These are phyloP conservation scores for Plasmodiophora brassicae DNA, from an alignment of 208 protist species.

Conservation along the genomic window DNA sequence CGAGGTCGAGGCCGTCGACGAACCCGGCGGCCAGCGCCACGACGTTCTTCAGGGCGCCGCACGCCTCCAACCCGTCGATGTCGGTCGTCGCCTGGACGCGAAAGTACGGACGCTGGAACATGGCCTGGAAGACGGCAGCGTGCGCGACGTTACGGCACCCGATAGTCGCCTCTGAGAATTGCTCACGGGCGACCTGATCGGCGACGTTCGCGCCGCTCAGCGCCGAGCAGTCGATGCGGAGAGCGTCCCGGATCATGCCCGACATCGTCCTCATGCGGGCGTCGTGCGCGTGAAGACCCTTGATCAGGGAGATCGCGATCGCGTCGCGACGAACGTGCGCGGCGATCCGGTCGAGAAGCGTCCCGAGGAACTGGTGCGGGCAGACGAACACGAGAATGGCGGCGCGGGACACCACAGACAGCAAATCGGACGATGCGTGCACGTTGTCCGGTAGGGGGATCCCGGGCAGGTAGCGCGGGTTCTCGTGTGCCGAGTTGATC, in stretches of 20 bases:
- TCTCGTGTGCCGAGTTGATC: too few relatives aligned
- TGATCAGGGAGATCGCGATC: conserved; percentile 17
- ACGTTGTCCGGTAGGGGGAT: neutral
- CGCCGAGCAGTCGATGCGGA: too few relatives aligned
- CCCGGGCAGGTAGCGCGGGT: conserved; percentile 5
- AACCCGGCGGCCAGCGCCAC: conserved; percentile 21
- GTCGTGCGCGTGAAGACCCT: too few relatives aligned
- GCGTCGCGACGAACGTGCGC: neutral
- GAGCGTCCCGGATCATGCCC: too few relatives aligned
- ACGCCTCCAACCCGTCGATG: neutral
- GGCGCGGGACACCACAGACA: neutral
- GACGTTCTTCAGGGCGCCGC: conserved; percentile 39
- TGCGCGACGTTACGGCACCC: neutral
- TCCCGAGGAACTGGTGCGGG: conserved; percentile 29
- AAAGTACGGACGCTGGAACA: neutral
- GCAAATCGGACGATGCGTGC: neutral
- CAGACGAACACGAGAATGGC: conserved; percentile 35
- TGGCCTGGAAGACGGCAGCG: neutral
- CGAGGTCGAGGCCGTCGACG: too few relatives aligned
- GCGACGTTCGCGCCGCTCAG: conserved; percentile 17
- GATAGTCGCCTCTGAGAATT: conserved; percentile 1
- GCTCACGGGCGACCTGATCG: neutral
- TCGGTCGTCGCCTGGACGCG: neutral
- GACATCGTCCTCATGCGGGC: too few relatives aligned
- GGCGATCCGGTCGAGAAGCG: neutral